phyloP scores from a whole-genome alignment of 225 moss, liverwort and hornwort genomes.

The Marchantia paleacea region DNA sequence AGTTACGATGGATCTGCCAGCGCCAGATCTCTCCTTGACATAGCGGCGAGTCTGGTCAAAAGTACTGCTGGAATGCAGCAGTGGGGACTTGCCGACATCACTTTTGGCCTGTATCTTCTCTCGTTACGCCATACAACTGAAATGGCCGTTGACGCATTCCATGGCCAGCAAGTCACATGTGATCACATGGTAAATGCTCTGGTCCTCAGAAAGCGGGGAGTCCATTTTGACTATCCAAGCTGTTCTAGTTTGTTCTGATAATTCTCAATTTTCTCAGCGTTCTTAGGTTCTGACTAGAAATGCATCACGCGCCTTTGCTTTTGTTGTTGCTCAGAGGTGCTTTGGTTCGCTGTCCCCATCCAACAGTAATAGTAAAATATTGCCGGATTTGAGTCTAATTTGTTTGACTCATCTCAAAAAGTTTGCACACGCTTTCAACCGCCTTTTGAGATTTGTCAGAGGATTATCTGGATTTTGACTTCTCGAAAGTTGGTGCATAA shows the following conservation, averaged over 20 bases:
- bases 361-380: background rate
- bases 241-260: background rate
- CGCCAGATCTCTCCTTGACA: slow-evolving; percentile 67
- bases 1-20: slow-evolving; percentile 50
- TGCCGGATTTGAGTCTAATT: background rate
- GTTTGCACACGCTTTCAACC: background rate
- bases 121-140: slow-evolving; percentile 81
- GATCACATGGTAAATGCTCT: slow-evolving; percentile 40
- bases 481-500: background rate
- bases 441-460: background rate
- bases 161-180: slow-evolving; percentile 63
- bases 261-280: too few species aligned
- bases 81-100: slow-evolving; percentile 88
- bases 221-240: background rate
- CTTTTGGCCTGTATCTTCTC: slow-evolving; percentile 89
- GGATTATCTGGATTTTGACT: background rate
- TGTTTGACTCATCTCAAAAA: background rate
- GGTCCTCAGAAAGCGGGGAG: background rate
- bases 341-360: background rate
- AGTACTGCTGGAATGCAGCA: slow-evolving; percentile 88
- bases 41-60: slow-evolving; percentile 70
- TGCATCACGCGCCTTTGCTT: too few species aligned
- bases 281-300: too few species aligned
- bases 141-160: slow-evolving; percentile 63
- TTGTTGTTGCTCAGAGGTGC: background rate